These are phyloP conservation scores for Penicillium pancosmium DNA, from an alignment of 495 filamentous ascomycete species.

Conservation along the genomic window DNA sequence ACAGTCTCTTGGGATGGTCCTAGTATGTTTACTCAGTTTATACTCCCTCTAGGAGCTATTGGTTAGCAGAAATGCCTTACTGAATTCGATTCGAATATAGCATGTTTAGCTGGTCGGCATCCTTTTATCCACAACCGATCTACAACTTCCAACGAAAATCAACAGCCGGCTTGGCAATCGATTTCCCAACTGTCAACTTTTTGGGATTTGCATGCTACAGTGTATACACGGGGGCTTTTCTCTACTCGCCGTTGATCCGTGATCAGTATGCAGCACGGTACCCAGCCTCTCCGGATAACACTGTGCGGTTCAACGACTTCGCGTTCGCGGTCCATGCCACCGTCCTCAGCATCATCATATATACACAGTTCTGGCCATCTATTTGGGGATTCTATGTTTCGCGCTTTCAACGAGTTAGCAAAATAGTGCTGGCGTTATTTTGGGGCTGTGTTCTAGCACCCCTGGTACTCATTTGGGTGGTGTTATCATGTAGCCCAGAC, in stretches of 20 bases:
- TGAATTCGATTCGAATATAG: conserved; percentile 22
- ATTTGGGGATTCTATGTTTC: conserved; percentile 75
- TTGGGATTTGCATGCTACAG: conserved; percentile 82
- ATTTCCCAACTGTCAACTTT: conserved; percentile 82
- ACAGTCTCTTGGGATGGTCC: conserved; percentile 46
- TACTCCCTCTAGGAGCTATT: neutral
- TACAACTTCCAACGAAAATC: conserved; percentile 74
- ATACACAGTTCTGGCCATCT: conserved; percentile 70
- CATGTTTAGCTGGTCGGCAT: conserved; percentile 77
- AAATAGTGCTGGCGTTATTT: conserved; percentile 65
- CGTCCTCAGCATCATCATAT: conserved; percentile 64
- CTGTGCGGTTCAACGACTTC: conserved; percentile 88
- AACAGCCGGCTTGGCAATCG: conserved; percentile 80
- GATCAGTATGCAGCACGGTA: conserved; percentile 85
- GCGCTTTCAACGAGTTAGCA: conserved; percentile 58
- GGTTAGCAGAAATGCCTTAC: conserved; percentile 3
- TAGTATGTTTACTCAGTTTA: conserved; percentile 35
- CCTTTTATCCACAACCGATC: conserved; percentile 89
- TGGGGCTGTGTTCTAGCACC: conserved; percentile 66
- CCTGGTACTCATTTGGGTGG: conserved; percentile 55
- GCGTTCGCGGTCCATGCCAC: conserved; percentile 82
- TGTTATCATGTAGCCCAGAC: conserved; percentile 51
- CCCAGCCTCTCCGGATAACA: conserved; percentile 68
- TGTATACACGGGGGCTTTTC: conserved; percentile 69
- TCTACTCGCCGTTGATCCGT: conserved; percentile 76